phyloP scores from a whole-genome alignment of 352 stramenopile species.

The Pythium brachiatum region DNA sequence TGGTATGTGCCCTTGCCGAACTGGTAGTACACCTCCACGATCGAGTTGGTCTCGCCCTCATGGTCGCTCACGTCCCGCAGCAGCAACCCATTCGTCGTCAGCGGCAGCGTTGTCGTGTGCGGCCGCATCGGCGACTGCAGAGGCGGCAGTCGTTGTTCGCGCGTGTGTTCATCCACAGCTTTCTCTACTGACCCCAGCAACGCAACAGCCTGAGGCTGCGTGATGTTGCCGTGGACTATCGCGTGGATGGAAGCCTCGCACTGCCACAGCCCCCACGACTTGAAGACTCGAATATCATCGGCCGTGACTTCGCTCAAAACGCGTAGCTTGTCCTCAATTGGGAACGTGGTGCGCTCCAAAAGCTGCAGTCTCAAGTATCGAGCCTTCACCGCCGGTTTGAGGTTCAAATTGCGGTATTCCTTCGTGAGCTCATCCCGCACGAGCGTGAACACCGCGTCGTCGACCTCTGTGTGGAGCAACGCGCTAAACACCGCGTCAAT shows the following conservation, averaged over 20 bases:
- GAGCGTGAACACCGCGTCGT: constrained; percentile 39
- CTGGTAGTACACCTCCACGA: constrained; percentile 86
- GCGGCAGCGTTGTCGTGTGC: constrained; percentile 48
- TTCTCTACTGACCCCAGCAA: constrained; percentile 41
- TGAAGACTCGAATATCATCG: constrained; percentile 20
- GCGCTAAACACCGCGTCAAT: constrained; percentile 43
- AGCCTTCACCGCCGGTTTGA: constrained; percentile 65
- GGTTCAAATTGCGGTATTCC: constrained; percentile 64
- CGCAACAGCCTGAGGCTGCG: constrained; percentile 27
- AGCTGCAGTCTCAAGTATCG: constrained; percentile 68
- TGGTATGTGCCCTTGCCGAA: constrained; percentile 47
- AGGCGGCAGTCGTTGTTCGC: constrained; percentile 23
- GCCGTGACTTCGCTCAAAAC: constrained; percentile 25
- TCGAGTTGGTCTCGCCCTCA: constrained; percentile 68
- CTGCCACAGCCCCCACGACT: constrained; percentile 25
- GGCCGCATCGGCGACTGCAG: constrained; percentile 31
- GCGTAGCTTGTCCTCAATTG: constrained; percentile 53
- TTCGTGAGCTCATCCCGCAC: constrained; percentile 56
- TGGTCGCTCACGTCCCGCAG: constrained; percentile 64
- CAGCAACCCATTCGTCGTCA: constrained; percentile 56
- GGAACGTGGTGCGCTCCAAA: constrained; percentile 57
- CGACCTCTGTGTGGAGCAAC: constrained; percentile 36
- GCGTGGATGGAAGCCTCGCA: constrained; percentile 29
- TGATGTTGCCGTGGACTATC: constrained; percentile 71
- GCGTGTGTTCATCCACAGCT: constrained; percentile 8